Evolutionary conservation across 768 basidiomycete genomes (phyloP).

Genomic region (Phallus indusiatus): DNA sequence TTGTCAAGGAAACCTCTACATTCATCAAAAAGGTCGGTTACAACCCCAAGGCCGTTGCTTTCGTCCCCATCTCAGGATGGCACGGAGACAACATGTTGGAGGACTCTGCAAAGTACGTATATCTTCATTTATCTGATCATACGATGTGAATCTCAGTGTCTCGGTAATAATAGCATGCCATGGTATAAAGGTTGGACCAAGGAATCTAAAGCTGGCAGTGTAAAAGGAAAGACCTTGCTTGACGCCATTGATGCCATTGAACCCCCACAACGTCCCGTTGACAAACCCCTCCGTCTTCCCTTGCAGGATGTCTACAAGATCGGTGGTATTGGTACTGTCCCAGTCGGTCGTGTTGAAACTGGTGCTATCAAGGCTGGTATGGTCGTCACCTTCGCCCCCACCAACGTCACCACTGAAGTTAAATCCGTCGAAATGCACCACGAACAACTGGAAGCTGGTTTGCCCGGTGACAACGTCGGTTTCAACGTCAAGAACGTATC

Average conservation of each 20-base stretch:
- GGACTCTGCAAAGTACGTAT: slow-evolving; percentile 81
- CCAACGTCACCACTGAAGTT: slow-evolving; percentile 99
- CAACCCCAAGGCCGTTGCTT: slow-evolving; percentile 97
- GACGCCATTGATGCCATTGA: slow-evolving; percentile 99
- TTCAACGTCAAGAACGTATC: slow-evolving; percentile 99
- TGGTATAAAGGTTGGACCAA: slow-evolving; percentile 99
- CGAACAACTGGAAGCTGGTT: slow-evolving; percentile 91
- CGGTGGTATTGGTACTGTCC: slow-evolving; percentile 99
- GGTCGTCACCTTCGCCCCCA: slow-evolving; percentile 94
- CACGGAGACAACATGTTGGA: slow-evolving; percentile 99
- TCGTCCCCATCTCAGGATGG: slow-evolving; percentile 99
- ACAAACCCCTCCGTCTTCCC: slow-evolving; percentile 99
- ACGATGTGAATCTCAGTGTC: slow-evolving; percentile 7
- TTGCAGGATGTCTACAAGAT: slow-evolving; percentile 99
- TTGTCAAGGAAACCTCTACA: slow-evolving; percentile 92
- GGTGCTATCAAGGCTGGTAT: slow-evolving; percentile 99
- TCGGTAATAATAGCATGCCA: slow-evolving; percentile 58
- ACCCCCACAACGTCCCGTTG: slow-evolving; percentile 90
- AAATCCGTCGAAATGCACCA: slow-evolving; percentile 99
- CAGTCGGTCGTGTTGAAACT: slow-evolving; percentile 99
- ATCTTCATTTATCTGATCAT: neutral
- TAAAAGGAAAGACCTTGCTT: slow-evolving; percentile 98
- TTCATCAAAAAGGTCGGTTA: slow-evolving; percentile 99
- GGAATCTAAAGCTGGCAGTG: slow-evolving; percentile 86
- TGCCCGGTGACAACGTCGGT: slow-evolving; percentile 98